Evolutionary conservation across 805 yeast species (phyloP).

Genomic region (Pichia heedii): DNA sequence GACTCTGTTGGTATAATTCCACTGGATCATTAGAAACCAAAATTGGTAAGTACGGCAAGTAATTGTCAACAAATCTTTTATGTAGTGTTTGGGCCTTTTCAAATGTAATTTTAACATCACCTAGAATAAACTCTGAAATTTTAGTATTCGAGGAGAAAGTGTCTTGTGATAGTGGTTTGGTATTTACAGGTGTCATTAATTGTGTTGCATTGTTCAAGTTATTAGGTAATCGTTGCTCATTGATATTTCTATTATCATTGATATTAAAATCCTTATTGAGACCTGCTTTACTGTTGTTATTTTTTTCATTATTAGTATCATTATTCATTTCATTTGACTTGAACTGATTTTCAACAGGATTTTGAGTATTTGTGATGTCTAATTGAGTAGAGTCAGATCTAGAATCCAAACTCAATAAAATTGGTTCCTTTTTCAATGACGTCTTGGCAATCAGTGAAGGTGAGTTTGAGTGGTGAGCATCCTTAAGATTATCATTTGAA

Average conservation of each 20-base stretch:
- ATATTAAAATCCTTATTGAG: too few species aligned
- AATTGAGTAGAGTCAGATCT: slow-evolving; percentile 25
- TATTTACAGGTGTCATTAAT: slow-evolving; percentile 13
- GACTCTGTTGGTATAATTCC: slow-evolving; percentile 75
- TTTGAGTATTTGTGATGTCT: too few species aligned
- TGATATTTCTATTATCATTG: background rate
- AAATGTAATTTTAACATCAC: slow-evolving; percentile 61
- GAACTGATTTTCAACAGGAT: slow-evolving; percentile 16
- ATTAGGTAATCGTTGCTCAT: background rate
- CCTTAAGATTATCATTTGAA: background rate
- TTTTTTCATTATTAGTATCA: too few species aligned
- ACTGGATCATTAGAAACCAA: slow-evolving; percentile 60
- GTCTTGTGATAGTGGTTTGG: slow-evolving; percentile 14
- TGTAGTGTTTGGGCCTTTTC: slow-evolving; percentile 68
- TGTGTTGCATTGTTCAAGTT: slow-evolving; percentile 1
- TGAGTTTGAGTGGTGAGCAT: background rate
- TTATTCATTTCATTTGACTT: background rate
- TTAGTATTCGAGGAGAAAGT: slow-evolving; percentile 18
- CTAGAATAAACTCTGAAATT: slow-evolving; percentile 61
- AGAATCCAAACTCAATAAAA: slow-evolving; percentile 27
- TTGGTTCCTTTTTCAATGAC: slow-evolving; percentile 36
- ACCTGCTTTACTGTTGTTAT: too few species aligned
- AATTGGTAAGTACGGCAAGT: slow-evolving; percentile 74
- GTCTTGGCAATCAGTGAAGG: slow-evolving; percentile 31
- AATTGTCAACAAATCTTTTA: slow-evolving; percentile 52